phyloP scores from a whole-genome alignment of 495 filamentous ascomycete species.

The Cercophora newfieldiana region DNA sequence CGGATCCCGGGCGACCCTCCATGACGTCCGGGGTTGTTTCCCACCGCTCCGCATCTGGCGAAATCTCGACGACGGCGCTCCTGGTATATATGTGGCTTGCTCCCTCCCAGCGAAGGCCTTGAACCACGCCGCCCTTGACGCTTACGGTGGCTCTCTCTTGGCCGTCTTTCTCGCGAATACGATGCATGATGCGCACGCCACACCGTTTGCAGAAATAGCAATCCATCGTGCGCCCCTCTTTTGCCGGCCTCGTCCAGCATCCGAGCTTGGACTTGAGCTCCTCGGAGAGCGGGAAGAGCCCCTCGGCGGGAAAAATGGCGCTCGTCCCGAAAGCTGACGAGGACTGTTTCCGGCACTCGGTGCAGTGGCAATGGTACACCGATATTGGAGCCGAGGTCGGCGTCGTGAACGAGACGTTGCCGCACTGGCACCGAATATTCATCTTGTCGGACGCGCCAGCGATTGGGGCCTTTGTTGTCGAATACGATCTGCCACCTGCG shows the following conservation, averaged over 20 bases:
- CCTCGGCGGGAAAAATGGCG: constrained; percentile 44
- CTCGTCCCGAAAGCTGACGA: constrained; percentile 59
- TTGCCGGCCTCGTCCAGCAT: constrained; percentile 42
- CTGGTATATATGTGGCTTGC: constrained; percentile 43
- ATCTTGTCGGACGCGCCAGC: constrained; percentile 7
- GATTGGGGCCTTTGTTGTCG: not conserved
- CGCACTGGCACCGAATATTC: constrained; percentile 55
- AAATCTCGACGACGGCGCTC: constrained; percentile 53
- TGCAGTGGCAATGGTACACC: constrained; percentile 62
- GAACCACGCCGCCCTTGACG: constrained; percentile 55
- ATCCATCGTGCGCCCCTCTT: constrained; percentile 46
- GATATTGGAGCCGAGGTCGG: constrained; percentile 41
- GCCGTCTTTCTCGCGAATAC: constrained; percentile 41
- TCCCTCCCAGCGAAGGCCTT: constrained; percentile 40
- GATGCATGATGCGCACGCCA: constrained; percentile 53
- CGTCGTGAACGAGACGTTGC: constrained; percentile 45
- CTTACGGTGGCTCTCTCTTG: constrained; percentile 34
- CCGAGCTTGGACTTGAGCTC: constrained; percentile 32
- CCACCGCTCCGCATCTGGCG: constrained; percentile 47
- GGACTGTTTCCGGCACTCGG: constrained; percentile 59
- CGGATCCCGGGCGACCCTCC: constrained; percentile 15
- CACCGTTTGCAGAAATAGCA: constrained; percentile 56
- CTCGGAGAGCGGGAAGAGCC: constrained; percentile 50
- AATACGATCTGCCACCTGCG: not conserved
- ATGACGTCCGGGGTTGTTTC: constrained; percentile 35